phyloP scores from a whole-genome alignment of 768 basidiomycete genomes.

The Lactarius pseudohatsudake region DNA sequence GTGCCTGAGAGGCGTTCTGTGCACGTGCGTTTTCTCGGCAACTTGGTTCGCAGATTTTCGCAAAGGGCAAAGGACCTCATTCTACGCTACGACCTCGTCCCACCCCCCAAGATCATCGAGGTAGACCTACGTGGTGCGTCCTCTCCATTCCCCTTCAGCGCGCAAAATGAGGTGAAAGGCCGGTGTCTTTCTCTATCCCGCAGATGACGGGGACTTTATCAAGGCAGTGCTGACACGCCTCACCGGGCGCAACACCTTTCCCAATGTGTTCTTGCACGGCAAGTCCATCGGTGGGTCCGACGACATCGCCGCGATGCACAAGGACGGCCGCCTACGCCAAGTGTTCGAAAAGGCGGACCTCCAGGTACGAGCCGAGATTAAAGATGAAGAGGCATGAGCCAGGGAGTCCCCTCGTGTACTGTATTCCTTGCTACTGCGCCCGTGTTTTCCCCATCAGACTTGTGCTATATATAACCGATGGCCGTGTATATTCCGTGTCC shows the following conservation, averaged over 20 bases:
- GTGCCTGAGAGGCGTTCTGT: slow-evolving; percentile 8
- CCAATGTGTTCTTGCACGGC: slow-evolving; percentile 69
- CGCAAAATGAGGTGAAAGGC: not conserved
- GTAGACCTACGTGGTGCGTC: slow-evolving; percentile 67
- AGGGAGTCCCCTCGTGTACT: not conserved
- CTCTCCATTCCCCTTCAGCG: slow-evolving; percentile 1
- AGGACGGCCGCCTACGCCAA: slow-evolving; percentile 43
- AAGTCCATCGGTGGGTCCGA: slow-evolving; percentile 67
- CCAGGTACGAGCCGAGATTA: slow-evolving; percentile 18
- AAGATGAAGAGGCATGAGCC: not conserved
- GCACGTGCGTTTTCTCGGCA: not conserved
- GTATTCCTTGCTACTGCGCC: slow-evolving; percentile 10
- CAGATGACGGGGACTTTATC: slow-evolving; percentile 62
- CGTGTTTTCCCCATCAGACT: not conserved
- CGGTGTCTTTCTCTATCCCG: not conserved
- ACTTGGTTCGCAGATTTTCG: slow-evolving; percentile 49
- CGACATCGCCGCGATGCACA: slow-evolving; percentile 53
- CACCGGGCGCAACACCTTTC: slow-evolving; percentile 69
- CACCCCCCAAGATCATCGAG: slow-evolving; percentile 68
- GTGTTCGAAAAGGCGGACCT: slow-evolving; percentile 52
- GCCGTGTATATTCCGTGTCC: not conserved
- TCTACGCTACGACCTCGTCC: slow-evolving; percentile 55
- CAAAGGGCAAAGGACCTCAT: slow-evolving; percentile 62
- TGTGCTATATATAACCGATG: not conserved
- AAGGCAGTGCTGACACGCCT: slow-evolving; percentile 66